Conservation (phyloP, 2,329 filamentous ascomycete genomes). For the Colletotrichum higginsianum region DNA sequence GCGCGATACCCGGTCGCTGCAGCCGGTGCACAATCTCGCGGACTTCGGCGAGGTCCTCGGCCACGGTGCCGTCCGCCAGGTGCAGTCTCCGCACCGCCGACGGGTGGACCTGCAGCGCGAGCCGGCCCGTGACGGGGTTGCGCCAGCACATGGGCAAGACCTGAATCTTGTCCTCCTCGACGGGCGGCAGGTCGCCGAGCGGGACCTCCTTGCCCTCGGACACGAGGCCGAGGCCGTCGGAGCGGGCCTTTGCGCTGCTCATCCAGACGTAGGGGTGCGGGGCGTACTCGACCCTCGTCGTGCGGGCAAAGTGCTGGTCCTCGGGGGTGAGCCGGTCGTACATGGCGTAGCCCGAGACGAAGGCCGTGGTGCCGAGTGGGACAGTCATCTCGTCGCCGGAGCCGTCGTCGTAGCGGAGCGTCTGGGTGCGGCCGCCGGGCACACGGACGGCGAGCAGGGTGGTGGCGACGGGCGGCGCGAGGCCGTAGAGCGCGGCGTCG, state of each 20-base stretch:
- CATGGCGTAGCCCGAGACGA: conserved; percentile 80
- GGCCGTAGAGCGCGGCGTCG: conserved; percentile 81
- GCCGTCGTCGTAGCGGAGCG: conserved; percentile 81
- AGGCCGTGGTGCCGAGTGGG: conserved; percentile 82
- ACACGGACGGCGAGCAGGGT: conserved; percentile 82
- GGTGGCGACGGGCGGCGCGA: conserved; percentile 82
- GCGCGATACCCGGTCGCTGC: conserved; percentile 81
- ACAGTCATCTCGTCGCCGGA: conserved; percentile 76
- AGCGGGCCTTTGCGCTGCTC: conserved; percentile 75
- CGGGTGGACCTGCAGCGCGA: conserved; percentile 83
- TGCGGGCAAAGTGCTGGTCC: conserved; percentile 78
- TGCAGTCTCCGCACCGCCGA: conserved; percentile 80
- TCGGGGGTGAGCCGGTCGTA: conserved; percentile 75
- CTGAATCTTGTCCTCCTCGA: conserved; percentile 78
- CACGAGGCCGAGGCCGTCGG: conserved; percentile 80
- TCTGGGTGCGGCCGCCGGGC: conserved; percentile 76
- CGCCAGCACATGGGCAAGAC: conserved; percentile 83
- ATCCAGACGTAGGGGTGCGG: conserved; percentile 89
- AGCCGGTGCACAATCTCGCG: conserved; percentile 78
- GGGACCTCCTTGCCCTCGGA: conserved; percentile 77
- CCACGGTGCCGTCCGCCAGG: conserved; percentile 73
- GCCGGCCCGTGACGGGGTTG: conserved; percentile 78
- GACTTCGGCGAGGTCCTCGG: conserved; percentile 78
- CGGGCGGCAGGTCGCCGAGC: conserved; percentile 71
- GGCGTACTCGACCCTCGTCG: conserved; percentile 80